Evolutionary conservation across 768 basidiomycete genomes (phyloP).

Genomic region (Tricholoma hemisulphureum): DNA sequence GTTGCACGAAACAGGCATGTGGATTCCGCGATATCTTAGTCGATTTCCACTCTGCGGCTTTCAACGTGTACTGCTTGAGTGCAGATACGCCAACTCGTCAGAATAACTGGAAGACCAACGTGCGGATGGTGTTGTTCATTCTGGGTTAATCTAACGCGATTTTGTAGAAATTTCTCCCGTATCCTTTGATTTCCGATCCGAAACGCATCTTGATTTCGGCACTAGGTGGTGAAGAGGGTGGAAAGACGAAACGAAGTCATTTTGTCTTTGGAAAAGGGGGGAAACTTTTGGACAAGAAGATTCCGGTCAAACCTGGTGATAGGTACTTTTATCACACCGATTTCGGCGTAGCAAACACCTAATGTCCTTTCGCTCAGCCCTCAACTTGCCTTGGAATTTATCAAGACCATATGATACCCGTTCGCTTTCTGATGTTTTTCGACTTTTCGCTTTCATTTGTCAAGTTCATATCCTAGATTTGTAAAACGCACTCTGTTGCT

Average conservation of each 20-base stretch:
- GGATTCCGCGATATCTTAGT: slow-evolving; percentile 83
- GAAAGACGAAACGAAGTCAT: slow-evolving; percentile 87
- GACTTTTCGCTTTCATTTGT: too few species aligned
- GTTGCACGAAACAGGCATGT: slow-evolving; percentile 92
- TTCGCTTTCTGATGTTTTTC: too few species aligned
- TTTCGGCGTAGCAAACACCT: neutral
- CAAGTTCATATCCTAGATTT: too few species aligned
- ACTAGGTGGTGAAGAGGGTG: slow-evolving; percentile 77
- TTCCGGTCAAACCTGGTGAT: slow-evolving; percentile 84
- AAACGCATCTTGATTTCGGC: slow-evolving; percentile 74
- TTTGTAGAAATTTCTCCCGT: slow-evolving; percentile 75
- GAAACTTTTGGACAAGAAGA: slow-evolving; percentile 78
- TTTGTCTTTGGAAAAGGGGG: slow-evolving; percentile 94
- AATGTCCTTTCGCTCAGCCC: slow-evolving; percentile 41
- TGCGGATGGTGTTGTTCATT: slow-evolving; percentile 24
- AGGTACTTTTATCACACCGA: slow-evolving; percentile 48
- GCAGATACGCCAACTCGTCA: slow-evolving; percentile 74
- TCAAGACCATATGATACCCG: slow-evolving; percentile 51
- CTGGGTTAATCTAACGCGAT: neutral
- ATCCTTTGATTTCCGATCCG: slow-evolving; percentile 87
- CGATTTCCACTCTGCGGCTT: slow-evolving; percentile 68
- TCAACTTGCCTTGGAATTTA: slow-evolving; percentile 59
- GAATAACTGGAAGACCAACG: slow-evolving; percentile 86
- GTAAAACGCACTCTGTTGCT: too few species aligned
- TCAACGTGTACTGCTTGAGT: slow-evolving; percentile 81